A percentile compares a stretch with the other conserved stretches of the same genome.
phyloP scores from a whole-genome alignment of 352 stramenopile species.

The Phytophthora megakarya region DNA sequence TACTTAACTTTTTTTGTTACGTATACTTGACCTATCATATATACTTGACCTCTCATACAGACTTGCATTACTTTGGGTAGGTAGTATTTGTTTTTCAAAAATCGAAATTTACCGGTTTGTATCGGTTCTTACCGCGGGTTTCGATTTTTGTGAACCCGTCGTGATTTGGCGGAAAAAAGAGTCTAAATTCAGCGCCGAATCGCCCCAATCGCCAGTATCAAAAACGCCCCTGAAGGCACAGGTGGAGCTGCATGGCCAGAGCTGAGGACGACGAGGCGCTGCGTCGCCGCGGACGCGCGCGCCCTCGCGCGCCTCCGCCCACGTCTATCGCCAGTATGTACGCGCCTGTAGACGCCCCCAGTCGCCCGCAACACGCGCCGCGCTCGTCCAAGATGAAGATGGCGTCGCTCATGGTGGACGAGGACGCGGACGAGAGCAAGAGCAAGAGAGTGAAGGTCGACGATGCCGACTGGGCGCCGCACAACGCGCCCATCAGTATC shows the following conservation, averaged over 20 bases:
- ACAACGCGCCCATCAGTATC: constrained; percentile 29
- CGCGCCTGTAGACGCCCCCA: constrained; percentile 15
- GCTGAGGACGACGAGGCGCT: constrained; percentile 45
- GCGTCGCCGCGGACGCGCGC: constrained; percentile 38
- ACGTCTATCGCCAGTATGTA: constrained; percentile 32
- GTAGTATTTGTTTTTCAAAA: too few species aligned
- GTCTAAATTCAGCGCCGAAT: constrained; percentile 3
- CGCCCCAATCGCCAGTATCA: constrained; percentile 36
- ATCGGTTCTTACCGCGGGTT: too few species aligned
- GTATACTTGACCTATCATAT: too few species aligned
- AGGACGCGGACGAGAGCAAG: constrained; percentile 32
- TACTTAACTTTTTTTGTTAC: constrained; percentile 91
- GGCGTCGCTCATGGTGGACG: constrained; percentile 55
- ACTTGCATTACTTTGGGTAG: too few species aligned
- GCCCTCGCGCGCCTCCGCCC: constrained; percentile 26
- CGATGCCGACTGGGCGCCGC: constrained; percentile 17
- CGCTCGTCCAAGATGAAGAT: constrained; percentile 51
- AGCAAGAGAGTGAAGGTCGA: constrained; percentile 61
- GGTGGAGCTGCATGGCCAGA: constrained; percentile 34
- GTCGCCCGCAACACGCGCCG: constrained; percentile 2
- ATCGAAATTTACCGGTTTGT: too few species aligned
- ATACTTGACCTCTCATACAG: too few species aligned
- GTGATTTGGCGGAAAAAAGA: background rate
- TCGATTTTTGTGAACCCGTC: constrained; percentile 14
- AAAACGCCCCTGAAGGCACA: constrained; percentile 29